A percentile compares a stretch with the other conserved stretches of the same genome.
Conservation (phyloP, 176 grass and related monocot genomes). For the Melocanna baccifera region DNA sequence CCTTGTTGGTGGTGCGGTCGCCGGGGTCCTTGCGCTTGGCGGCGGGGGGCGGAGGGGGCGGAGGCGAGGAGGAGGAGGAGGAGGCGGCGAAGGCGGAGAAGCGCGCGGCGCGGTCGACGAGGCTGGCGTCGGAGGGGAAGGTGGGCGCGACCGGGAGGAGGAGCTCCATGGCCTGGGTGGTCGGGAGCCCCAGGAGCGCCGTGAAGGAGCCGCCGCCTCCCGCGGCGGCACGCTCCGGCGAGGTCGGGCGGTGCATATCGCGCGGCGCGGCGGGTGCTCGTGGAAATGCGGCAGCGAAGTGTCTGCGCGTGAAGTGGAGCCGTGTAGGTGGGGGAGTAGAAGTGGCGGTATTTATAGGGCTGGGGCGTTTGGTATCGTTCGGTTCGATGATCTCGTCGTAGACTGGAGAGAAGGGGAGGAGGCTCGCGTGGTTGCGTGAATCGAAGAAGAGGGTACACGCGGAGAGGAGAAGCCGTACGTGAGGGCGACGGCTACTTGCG, state of each 20-base stretch:
- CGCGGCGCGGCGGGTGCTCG: not conserved
- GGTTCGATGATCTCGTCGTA: not conserved
- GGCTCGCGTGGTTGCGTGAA: not conserved
- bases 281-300: not conserved
- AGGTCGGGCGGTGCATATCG: slow-evolving; percentile 36
- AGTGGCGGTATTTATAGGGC: slow-evolving; percentile 29
- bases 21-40: slow-evolving; percentile 41
- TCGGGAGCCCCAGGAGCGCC: slow-evolving; percentile 50
- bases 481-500: no score
- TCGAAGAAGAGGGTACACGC: not conserved
- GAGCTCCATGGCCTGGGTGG: slow-evolving; percentile 42
- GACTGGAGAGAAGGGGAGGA: not conserved
- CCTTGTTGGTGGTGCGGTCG: slow-evolving; percentile 33
- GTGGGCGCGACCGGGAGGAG: slow-evolving; percentile 34
- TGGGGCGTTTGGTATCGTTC: not conserved
- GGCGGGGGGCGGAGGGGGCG: not conserved
- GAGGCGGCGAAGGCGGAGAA: slow-evolving; percentile 56
- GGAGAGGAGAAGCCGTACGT: no score
- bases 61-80: slow-evolving; percentile 34
- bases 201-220: slow-evolving; percentile 52
- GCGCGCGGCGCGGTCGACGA: slow-evolving; percentile 63
- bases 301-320: not conserved
- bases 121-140: slow-evolving; percentile 59
- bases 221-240: slow-evolving; percentile 24
- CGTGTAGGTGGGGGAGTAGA: not conserved